These are phyloP conservation scores for Ganoderma resinaceum DNA, from an alignment of 1,284 basidiomycete genomes.

Conservation along the genomic window DNA sequence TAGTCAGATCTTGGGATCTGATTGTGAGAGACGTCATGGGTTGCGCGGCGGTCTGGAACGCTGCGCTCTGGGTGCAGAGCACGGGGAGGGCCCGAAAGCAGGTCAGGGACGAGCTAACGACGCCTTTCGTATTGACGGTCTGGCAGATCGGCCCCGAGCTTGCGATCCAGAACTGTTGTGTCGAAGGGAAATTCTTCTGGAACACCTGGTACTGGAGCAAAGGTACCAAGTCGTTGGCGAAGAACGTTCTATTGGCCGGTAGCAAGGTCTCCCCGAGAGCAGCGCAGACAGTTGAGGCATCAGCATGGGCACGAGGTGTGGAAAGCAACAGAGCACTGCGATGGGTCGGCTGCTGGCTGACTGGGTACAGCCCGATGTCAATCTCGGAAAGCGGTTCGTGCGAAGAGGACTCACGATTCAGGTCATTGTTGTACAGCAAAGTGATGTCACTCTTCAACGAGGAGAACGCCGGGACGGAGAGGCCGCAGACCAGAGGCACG, in stretches of 20 bases:
- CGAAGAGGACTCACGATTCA: slow-evolving; percentile 32
- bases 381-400: neutral
- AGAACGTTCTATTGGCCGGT: slow-evolving; percentile 36
- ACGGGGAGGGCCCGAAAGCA: slow-evolving; percentile 36
- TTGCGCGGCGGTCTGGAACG: slow-evolving; percentile 28
- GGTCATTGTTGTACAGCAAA: slow-evolving; percentile 40
- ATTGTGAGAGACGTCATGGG: slow-evolving; percentile 33
- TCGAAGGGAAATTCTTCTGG: slow-evolving; percentile 26
- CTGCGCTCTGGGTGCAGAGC: slow-evolving; percentile 40
- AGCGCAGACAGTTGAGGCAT: slow-evolving; percentile 32
- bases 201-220: slow-evolving; percentile 38
- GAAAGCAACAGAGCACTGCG: slow-evolving; percentile 36
- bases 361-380: neutral
- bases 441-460: slow-evolving; percentile 32
- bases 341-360: slow-evolving; percentile 33
- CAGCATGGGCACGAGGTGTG: slow-evolving; percentile 22
- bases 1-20: slow-evolving; percentile 31
- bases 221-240: slow-evolving; percentile 34
- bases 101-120: slow-evolving; percentile 27
- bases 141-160: slow-evolving; percentile 33
- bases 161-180: slow-evolving; percentile 40
- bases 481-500: slow-evolving; percentile 18
- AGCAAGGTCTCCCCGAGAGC: slow-evolving; percentile 38
- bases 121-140: slow-evolving; percentile 34
- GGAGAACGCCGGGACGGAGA: slow-evolving; percentile 23